Conservation (phyloP, 1,139 yeast species). For the Kurtzmaniella quercitrusa region DNA sequence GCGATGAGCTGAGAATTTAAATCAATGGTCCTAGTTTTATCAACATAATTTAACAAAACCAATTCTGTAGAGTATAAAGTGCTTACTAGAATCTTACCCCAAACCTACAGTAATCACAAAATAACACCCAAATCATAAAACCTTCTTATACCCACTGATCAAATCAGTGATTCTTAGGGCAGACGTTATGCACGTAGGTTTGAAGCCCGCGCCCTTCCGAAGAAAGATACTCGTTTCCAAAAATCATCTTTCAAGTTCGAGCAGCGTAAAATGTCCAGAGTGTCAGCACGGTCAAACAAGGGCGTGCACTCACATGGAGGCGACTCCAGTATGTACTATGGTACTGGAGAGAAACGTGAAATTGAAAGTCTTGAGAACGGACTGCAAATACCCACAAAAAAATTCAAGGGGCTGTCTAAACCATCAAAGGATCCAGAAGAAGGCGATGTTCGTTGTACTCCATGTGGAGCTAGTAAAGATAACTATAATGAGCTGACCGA, state of each 20-base stretch:
- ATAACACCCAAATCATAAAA: too few relatives aligned
- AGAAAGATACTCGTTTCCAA: too few relatives aligned
- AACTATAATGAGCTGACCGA: conserved; percentile 61
- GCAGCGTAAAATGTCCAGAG: conserved; percentile 18
- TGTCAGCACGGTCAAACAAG: conserved; percentile 38
- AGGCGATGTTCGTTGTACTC: conserved; percentile 58
- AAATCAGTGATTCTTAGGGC: too few relatives aligned
- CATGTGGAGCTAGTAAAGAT: conserved; percentile 63
- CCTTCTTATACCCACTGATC: too few relatives aligned
- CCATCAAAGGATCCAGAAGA: conserved; percentile 25
- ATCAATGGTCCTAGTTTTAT: too few relatives aligned
- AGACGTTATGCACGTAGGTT: too few relatives aligned
- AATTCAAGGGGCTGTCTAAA: conserved; percentile 3
- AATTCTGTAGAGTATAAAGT: too few relatives aligned
- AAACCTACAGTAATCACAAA: too few relatives aligned
- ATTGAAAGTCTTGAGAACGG: neutral
- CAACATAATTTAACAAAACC: too few relatives aligned
- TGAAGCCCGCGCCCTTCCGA: too few relatives aligned
- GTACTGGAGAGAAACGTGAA: neutral
- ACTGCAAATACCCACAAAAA: neutral
- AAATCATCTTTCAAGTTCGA: neutral
- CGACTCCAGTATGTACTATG: conserved; percentile 9
- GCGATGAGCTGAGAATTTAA: too few relatives aligned
- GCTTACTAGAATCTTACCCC: too few relatives aligned
- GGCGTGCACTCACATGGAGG: conserved; percentile 36